phyloP scores from a whole-genome alignment of 75 land plant species.

The Picea sitchensis region DNA sequence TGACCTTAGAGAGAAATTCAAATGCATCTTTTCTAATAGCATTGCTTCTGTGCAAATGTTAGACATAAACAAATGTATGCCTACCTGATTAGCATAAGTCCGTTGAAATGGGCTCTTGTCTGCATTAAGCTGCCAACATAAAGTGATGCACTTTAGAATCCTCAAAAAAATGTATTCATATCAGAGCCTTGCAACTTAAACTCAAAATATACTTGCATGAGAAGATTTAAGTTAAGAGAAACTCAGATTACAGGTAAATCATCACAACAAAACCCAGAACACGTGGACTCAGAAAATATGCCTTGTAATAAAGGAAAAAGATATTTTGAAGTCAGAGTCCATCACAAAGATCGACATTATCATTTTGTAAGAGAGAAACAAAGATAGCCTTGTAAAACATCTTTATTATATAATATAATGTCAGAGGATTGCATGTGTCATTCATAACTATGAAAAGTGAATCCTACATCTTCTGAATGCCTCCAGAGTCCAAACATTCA shows the following conservation, averaged over 20 bases:
- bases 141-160: background rate
- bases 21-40: background rate
- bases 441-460: too few relatives aligned
- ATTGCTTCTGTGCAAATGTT: background rate
- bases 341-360: background rate
- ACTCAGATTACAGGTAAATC: background rate
- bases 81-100: constrained; percentile 65
- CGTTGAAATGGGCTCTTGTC: constrained; percentile 67
- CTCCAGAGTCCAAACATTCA: too few relatives aligned
- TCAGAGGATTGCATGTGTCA: too few relatives aligned
- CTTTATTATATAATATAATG: background rate
- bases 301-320: background rate
- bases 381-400: background rate
- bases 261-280: background rate
- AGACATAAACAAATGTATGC: background rate
- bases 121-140: constrained; percentile 50
- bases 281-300: background rate
- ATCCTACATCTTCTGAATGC: too few relatives aligned
- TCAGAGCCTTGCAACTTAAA: background rate
- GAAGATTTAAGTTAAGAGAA: background rate
- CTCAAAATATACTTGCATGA: background rate
- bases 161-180: background rate
- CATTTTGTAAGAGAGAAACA: background rate
- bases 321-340: background rate
- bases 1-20: background rate